Conservation (phyloP, 2,329 filamentous ascomycete species). For the Ceratocystis eucalypticola region DNA sequence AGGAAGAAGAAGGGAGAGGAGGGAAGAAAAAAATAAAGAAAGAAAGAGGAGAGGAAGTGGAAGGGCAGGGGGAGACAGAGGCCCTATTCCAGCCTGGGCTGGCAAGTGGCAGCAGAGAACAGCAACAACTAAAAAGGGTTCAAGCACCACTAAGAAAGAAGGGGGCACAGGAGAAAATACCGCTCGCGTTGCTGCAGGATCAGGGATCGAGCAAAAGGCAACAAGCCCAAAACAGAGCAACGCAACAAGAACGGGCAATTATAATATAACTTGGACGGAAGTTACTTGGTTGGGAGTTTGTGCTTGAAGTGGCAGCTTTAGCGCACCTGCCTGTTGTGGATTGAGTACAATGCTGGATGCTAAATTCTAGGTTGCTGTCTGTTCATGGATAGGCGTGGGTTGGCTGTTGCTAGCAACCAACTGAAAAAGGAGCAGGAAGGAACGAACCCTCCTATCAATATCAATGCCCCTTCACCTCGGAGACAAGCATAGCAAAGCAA, state of each 20-base stretch:
- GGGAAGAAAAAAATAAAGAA: background rate
- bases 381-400: background rate
- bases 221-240: background rate
- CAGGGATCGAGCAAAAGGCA: conserved; percentile 9
- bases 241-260: too few species aligned
- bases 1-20: conserved; percentile 6
- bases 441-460: conserved; percentile 7
- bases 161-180: conserved; percentile 8
- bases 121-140: conserved; percentile 2
- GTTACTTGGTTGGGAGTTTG: background rate
- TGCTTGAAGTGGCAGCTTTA: background rate
- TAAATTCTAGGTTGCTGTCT: background rate
- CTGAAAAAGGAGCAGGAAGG: conserved; percentile 10
- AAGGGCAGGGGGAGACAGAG: background rate
- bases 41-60: background rate
- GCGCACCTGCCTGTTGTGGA: background rate
- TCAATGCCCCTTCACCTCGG: background rate
- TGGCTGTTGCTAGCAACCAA: background rate
- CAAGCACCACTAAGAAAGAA: conserved; percentile 9
- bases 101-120: background rate
- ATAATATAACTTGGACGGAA: background rate
- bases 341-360: too few species aligned
- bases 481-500: background rate
- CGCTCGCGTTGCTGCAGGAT: conserved; percentile 3
- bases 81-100: background rate